phyloP scores from a whole-genome alignment of 441 rosid genomes.

The Sinapis alba region DNA sequence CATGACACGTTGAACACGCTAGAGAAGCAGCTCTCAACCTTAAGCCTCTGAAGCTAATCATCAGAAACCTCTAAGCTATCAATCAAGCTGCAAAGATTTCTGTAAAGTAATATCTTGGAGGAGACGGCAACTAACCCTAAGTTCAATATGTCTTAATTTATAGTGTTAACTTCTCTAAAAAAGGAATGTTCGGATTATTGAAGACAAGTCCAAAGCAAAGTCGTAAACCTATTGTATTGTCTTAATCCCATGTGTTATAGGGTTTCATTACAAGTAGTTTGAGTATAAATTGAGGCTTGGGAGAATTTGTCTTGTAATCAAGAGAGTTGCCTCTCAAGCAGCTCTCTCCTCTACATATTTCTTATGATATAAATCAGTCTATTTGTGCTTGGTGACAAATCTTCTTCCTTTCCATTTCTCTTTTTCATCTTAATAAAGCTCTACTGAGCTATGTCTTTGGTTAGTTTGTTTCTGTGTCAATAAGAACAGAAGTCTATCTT shows the following conservation, averaged over 20 bases:
- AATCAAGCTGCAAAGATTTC: background rate
- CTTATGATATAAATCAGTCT: too few species aligned
- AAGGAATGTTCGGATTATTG: conserved; percentile 50
- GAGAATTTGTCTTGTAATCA: background rate
- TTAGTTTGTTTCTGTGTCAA: too few species aligned
- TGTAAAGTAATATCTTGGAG: background rate
- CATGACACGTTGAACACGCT: conserved; percentile 95
- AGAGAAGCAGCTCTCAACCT: conserved; percentile 39
- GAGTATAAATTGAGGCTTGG: background rate
- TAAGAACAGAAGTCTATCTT: too few species aligned
- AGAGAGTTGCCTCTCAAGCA: background rate
- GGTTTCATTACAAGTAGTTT: background rate
- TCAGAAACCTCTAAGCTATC: background rate
- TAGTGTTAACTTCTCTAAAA: conserved; percentile 52
- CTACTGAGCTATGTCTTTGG: too few species aligned
- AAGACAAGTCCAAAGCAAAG: background rate
- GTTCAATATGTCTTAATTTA: conserved; percentile 53
- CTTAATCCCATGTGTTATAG: background rate
- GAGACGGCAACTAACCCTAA: background rate
- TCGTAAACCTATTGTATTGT: background rate
- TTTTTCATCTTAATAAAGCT: too few species aligned
- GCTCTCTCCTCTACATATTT: background rate
- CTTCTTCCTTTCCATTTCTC: too few species aligned
- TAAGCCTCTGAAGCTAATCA: conserved; percentile 29
- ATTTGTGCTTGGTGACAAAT: background rate